Percentiles rank a stretch among this genome's conserved stretches.
Evolutionary conservation across 441 rosid genomes (phyloP).

Genomic region (Omphalea diandra): DNA sequence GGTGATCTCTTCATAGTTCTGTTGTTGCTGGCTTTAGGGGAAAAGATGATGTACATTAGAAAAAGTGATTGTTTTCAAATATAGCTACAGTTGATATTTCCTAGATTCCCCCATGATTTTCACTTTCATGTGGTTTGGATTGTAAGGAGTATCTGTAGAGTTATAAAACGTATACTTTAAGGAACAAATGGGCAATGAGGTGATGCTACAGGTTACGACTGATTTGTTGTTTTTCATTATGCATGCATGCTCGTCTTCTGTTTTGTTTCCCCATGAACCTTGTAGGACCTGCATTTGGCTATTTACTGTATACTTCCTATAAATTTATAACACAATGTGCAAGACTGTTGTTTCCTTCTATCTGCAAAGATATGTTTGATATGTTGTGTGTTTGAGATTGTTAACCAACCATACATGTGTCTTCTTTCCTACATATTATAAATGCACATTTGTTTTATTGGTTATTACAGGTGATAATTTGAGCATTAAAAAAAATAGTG

Average conservation of each 20-base stretch:
- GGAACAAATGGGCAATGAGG: constrained; percentile 1
- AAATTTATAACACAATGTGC: not conserved
- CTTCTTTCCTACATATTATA: not conserved
- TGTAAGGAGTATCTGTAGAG: not conserved
- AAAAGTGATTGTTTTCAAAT: not conserved
- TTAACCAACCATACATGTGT: not conserved
- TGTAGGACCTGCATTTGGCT: not conserved
- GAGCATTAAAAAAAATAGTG: constrained; percentile 22
- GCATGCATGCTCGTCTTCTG: not conserved
- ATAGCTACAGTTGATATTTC: not conserved
- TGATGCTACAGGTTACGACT: not conserved
- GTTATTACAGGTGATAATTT: constrained; percentile 27
- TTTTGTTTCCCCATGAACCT: not conserved
- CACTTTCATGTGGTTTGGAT: not conserved
- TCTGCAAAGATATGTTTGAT: not conserved
- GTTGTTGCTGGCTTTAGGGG: not conserved
- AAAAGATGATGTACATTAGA: not conserved
- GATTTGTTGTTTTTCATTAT: not conserved
- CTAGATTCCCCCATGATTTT: not conserved
- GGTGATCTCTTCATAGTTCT: not conserved
- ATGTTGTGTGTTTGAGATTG: not conserved
- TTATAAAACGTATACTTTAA: not conserved
- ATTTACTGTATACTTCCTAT: not conserved
- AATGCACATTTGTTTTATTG: not conserved
- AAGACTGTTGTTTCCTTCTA: not conserved